phyloP scores from a whole-genome alignment of 2,329 filamentous ascomycete species.

The Pseudogymnoascus sp. region DNA sequence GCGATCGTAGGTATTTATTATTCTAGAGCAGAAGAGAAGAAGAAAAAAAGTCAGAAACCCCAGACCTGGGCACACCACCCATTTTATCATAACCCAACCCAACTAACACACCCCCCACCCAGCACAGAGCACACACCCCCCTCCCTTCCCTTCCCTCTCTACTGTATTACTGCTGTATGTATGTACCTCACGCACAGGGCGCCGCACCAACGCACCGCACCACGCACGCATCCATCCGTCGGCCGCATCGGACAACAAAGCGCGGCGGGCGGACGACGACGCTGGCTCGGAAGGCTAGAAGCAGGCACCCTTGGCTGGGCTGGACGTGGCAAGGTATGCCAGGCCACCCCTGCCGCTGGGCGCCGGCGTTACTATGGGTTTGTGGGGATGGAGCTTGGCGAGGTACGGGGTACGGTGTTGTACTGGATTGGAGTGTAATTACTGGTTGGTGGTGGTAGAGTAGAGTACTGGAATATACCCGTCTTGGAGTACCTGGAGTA shows the following conservation, averaged over 20 bases:
- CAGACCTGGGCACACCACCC: neutral
- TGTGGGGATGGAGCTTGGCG: neutral
- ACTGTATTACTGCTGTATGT: neutral
- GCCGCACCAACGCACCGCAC: neutral
- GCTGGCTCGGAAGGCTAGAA: neutral
- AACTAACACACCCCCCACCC: neutral
- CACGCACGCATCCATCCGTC: neutral
- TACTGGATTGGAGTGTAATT: neutral
- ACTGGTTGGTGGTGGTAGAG: neutral
- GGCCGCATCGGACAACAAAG: conserved; percentile 3
- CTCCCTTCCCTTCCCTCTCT: neutral
- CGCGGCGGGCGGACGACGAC: neutral
- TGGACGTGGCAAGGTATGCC: neutral
- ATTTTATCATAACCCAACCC: neutral
- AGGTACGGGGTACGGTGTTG: neutral
- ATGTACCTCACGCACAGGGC: neutral
- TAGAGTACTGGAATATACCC: neutral
- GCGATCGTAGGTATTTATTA: neutral
- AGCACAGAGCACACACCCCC: neutral
- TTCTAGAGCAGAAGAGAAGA: neutral
- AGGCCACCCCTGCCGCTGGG: neutral
- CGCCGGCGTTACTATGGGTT: neutral
- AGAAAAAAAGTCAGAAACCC: neutral
- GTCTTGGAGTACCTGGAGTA: neutral
- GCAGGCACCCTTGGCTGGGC: neutral